Evolutionary conservation across 805 yeast species (phyloP).

Genomic region (Saturnispora ahearnii): DNA sequence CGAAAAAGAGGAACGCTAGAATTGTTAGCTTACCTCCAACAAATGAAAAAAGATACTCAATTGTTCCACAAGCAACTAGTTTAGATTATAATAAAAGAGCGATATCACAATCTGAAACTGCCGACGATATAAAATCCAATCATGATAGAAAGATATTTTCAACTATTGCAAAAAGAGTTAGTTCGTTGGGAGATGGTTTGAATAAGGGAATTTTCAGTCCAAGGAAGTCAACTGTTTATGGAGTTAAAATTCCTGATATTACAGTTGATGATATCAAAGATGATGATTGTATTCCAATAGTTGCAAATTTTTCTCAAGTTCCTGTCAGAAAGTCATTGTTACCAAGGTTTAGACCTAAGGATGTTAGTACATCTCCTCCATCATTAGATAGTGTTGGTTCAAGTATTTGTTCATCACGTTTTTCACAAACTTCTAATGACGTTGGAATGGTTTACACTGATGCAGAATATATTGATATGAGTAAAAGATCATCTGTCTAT

Average conservation of each 20-base stretch:
- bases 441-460: background rate
- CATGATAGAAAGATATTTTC: background rate
- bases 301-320: background rate
- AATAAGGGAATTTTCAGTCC: background rate
- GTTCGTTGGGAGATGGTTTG: slow-evolving; percentile 2
- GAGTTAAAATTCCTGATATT: background rate
- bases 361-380: background rate
- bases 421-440: background rate
- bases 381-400: background rate
- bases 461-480: background rate
- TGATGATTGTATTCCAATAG: background rate
- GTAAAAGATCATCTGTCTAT: background rate
- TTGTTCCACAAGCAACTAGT: slow-evolving; percentile 3
- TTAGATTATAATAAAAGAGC: slow-evolving; percentile 2
- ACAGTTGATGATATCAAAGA: background rate
- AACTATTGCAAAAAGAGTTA: slow-evolving; percentile 2
- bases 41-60: slow-evolving; percentile 1
- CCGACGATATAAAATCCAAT: background rate
- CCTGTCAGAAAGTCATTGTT: background rate
- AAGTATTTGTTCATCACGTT: background rate
- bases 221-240: background rate
- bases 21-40: background rate
- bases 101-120: background rate
- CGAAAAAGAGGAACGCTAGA: background rate
- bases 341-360: background rate